phyloP scores from a whole-genome alignment of 805 yeast species.

The Cyberlindnera mycetangii region DNA sequence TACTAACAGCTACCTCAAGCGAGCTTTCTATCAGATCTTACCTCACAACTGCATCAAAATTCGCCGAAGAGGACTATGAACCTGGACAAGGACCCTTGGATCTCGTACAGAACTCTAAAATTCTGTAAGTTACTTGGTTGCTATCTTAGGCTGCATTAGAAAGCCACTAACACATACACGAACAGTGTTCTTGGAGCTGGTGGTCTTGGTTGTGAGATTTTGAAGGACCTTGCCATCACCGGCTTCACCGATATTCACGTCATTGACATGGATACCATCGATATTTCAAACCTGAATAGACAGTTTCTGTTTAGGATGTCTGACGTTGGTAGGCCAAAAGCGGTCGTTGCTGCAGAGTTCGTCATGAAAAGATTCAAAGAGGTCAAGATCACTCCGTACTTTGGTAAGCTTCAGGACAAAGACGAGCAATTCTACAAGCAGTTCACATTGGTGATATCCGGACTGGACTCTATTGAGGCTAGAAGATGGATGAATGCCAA shows the following conservation, averaged over 20 bases:
- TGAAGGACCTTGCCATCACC: constrained; percentile 71
- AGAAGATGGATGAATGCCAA: constrained; percentile 83
- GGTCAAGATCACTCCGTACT: constrained; percentile 53
- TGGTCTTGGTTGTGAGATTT: constrained; percentile 88
- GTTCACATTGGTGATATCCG: constrained; percentile 77
- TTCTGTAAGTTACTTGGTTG: constrained; percentile 30
- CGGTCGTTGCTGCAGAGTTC: constrained; percentile 69
- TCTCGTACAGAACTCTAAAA: constrained; percentile 27
- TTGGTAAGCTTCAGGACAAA: constrained; percentile 63
- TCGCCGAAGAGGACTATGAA: constrained; percentile 33
- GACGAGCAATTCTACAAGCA: constrained; percentile 58
- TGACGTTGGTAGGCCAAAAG: constrained; percentile 84
- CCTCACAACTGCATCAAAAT: constrained; percentile 32
- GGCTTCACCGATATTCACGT: constrained; percentile 79
- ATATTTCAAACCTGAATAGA: constrained; percentile 83
- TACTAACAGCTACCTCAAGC: constrained; percentile 10
- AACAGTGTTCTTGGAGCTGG: constrained; percentile 82
- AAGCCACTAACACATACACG: constrained; percentile 5
- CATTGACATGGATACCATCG: constrained; percentile 91
- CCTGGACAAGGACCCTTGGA: constrained; percentile 31
- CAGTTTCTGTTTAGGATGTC: constrained; percentile 80
- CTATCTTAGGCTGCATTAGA: not conserved
- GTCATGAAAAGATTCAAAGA: constrained; percentile 46
- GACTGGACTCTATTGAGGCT: constrained; percentile 86
- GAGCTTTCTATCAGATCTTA: constrained; percentile 22